phyloP scores from a whole-genome alignment of 441 rosid species.

The Corymbia citriodora region DNA sequence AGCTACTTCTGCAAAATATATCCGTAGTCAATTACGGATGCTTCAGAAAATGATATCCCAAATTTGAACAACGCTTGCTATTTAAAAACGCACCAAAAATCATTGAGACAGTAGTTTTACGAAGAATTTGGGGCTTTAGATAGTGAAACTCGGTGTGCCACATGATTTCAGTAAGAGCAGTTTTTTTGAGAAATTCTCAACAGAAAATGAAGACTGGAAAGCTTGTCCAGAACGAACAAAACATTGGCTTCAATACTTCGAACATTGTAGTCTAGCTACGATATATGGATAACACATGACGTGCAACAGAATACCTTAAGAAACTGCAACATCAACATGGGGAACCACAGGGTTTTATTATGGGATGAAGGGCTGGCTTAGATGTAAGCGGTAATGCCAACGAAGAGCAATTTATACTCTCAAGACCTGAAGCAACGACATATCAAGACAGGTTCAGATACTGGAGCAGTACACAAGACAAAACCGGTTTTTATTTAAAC shows the following conservation, averaged over 20 bases:
- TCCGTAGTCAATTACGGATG: background rate
- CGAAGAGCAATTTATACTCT: background rate
- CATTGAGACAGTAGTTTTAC: background rate
- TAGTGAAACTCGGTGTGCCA: background rate
- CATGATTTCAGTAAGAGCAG: background rate
- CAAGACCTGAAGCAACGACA: background rate
- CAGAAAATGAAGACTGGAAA: background rate
- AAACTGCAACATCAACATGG: background rate
- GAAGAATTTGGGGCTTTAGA: background rate
- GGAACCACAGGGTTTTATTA: background rate
- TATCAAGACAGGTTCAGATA: background rate
- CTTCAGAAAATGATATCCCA: background rate
- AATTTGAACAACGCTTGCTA: background rate
- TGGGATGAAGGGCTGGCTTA: background rate
- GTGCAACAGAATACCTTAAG: background rate
- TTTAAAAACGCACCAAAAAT: background rate
- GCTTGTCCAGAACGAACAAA: background rate
- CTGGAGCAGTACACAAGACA: background rate
- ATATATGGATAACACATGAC: background rate
- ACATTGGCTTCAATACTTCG: background rate
- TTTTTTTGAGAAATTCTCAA: background rate
- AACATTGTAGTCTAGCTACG: background rate
- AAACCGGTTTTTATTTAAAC: background rate
- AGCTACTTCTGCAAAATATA: background rate
- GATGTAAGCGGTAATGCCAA: background rate